Percentiles rank a stretch among this genome's conserved stretches.
These are phyloP conservation scores for Fusarium fracticaudum DNA, from an alignment of 2,329 filamentous ascomycete species.

Conservation along the genomic window DNA sequence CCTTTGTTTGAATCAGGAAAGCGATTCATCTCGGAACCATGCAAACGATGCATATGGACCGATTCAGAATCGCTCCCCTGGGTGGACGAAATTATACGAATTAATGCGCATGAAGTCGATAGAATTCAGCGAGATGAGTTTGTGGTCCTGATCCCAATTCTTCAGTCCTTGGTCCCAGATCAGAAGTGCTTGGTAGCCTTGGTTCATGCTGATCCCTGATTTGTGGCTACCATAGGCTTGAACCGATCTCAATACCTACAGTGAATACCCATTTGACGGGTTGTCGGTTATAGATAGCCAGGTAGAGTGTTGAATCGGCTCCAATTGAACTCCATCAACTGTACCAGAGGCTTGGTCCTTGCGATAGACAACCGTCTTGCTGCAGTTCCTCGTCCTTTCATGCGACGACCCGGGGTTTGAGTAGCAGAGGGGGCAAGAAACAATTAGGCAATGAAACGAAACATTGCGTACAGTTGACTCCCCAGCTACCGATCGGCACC, in stretches of 20 bases:
- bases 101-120: conserved; percentile 35
- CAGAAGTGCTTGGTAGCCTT: conserved; percentile 3
- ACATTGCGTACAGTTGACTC: conserved; percentile 30
- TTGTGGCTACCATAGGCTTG: not conserved
- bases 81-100: conserved; percentile 32
- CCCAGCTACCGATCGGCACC: conserved; percentile 35
- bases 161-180: conserved; percentile 24
- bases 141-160: conserved; percentile 2
- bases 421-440: conserved; percentile 33
- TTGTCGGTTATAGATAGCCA: not conserved
- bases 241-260: not conserved
- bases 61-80: conserved; percentile 24
- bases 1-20: conserved; percentile 33
- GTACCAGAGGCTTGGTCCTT: not conserved
- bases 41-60: conserved; percentile 33
- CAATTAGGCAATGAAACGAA: conserved; percentile 43
- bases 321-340: not conserved
- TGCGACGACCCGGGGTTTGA: conserved; percentile 10
- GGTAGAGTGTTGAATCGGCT: not conserved
- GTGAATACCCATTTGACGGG: not conserved
- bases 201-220: conserved; percentile 9
- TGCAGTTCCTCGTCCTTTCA: conserved; percentile 6
- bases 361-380: not conserved
- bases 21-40: conserved; percentile 40
- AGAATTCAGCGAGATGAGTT: conserved; percentile 29